Evolutionary conservation across 1,139 yeast genomes (phyloP), one percentile per base, ranked within the genome.

Genomic region (Wickerhamomyces sp.): DNA sequence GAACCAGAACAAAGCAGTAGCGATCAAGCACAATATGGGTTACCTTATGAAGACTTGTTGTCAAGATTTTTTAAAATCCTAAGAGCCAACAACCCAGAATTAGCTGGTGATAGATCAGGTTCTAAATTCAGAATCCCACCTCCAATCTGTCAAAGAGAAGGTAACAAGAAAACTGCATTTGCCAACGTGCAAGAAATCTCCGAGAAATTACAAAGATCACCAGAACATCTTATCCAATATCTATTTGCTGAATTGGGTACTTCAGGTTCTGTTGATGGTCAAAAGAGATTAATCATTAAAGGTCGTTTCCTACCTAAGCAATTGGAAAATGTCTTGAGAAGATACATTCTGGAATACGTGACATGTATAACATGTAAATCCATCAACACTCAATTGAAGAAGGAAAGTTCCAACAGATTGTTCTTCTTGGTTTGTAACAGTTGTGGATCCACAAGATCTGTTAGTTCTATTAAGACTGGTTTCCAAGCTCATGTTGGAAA

Each of bases 211-310:
- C 97, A 90, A 68, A 83, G 99, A 72, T 87, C 90, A 42, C 94
- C 96, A 52, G 98, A 92, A 59, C 98, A 94, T 69, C 82, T 92
- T 53, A 92, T 90, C 64, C 97, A 89, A 71, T 92, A 86, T 68
- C 70, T 92, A 67, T 94, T 92, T 67, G 97, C 98, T 3, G 99
- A 92, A 72, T 76, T 92, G 77, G 99, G 98, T 81, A 92, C 99
- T 19, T 88, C 97, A 3, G 99, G 99, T 61, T 90, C 97, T 44
- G 92, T 92, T 47, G 99, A 92, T 68, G 98, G 97, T 63, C 90
- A 89, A 64, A 87, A 89, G 73, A 83, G 98, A 67, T 78, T 92
- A 61, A 90, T 92, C 48, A 89, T 92, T 65, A 92, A 89, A 75
- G 99, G 99, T 72, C 86, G 95, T 67, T 92, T 89, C 76, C 95